Percentiles rank a stretch among this genome's conserved stretches.
Evolutionary conservation across 2,329 filamentous ascomycete genomes (phyloP).

Genomic region (Calonectria henricotiae): DNA sequence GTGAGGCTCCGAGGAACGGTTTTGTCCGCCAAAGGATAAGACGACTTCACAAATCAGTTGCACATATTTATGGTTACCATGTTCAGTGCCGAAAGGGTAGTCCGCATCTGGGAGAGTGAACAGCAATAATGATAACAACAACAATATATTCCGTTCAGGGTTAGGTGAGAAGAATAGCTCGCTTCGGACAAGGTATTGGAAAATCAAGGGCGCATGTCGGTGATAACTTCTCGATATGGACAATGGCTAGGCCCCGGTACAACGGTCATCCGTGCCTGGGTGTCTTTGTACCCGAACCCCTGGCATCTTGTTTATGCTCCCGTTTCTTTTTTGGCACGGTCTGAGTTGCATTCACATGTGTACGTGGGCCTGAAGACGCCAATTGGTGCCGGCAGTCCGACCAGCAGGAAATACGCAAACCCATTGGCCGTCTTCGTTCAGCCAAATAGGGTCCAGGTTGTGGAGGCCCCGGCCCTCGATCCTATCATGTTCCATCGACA

Average conservation of each 20-base stretch:
- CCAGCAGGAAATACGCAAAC: not conserved
- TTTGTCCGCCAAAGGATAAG: conserved; percentile 4
- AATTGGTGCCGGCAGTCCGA: conserved; percentile 2
- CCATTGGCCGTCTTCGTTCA: conserved; percentile 9
- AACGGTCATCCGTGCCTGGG: not conserved
- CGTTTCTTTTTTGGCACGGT: conserved; percentile 12
- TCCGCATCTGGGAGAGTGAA: not conserved
- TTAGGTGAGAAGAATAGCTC: not conserved
- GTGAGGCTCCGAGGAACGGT: conserved; percentile 2
- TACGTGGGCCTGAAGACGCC: conserved; percentile 1
- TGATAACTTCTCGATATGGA: conserved; percentile 14
- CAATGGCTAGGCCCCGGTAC: not conserved
- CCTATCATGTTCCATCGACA: conserved; percentile 6
- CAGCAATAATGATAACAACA: not conserved
- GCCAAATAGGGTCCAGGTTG: conserved; percentile 1
- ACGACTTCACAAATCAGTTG: conserved; percentile 1
- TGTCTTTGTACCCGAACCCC: not conserved
- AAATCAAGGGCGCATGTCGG: conserved; percentile 6
- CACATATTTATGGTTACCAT: not conserved
- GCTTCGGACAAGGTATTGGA: conserved; percentile 15
- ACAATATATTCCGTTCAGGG: not conserved
- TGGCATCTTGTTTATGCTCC: conserved; percentile 13
- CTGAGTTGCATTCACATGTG: conserved; percentile 11
- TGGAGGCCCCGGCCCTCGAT: not conserved
- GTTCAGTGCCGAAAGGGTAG: not conserved